Base-by-base conservation (phyloP, 371 early-diverging fungal species). In the Catenaria anguillulae region DNA sequence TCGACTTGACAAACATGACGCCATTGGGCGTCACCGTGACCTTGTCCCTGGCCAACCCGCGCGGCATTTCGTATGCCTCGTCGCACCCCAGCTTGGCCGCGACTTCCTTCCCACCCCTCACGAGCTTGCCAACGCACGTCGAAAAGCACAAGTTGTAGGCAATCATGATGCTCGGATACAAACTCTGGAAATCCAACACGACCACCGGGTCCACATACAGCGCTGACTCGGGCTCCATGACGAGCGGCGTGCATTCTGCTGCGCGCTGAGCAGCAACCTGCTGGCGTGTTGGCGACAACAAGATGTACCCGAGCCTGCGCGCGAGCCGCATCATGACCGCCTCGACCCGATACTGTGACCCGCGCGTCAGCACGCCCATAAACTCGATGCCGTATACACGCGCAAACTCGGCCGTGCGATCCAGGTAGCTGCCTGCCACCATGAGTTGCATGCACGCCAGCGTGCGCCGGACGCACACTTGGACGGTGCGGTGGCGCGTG, bases 111-210 rank as follows among this genome's bases (percentile, higher is more conserved):
- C n/a, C n/a, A n/a, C n/a, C n/a, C n/a, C n/a, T n/a, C n/a, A 24
- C 56, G 0, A 82, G 69, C 43, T 83, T 79, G 0, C 92, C 91
- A 2, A 91, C 69, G 63, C 90, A 89, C 0, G 91, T 91, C 4
- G 90, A 89, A 64, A 77, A 91, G 67, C 92, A 93, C 55, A 86
- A 88, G 64, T 94, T 94, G 70, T 91, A 91, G 0, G 91, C 93
- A 68, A 92, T 91, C 86, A 94, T 90, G 21, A 94, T 76, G 36
- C 89, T 88, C 10, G 95, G 95, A 65, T 94, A 94, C 21, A 94
- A 71, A 36, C 87, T 86, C 68, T 92, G 92, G 64, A 92, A 94
- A 68, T 94, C 95, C 34, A 93, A 68, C 4, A 94, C 91, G 2
- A 88, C 73, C 35, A 91, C 66, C 1, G 95, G 93, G 66, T 84